A percentile compares a stretch with the other conserved stretches of the same genome.
Evolutionary conservation across 768 basidiomycete genomes (phyloP).

Genomic region (Hygrophorus pudorinus): DNA sequence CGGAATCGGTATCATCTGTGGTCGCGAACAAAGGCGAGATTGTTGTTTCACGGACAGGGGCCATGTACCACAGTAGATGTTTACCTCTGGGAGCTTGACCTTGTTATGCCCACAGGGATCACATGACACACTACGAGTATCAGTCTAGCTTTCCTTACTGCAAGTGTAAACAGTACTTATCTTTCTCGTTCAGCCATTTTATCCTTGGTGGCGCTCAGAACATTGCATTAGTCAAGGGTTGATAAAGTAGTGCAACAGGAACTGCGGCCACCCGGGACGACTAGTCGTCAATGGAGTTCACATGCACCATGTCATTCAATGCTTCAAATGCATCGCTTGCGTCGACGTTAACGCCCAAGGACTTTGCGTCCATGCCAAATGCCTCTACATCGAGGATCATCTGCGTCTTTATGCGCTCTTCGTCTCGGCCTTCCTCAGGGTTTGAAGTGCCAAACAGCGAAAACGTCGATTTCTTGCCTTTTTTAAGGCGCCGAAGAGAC

Average conservation of each 20-base stretch:
- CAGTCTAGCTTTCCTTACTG: too few species aligned
- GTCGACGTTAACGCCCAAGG: constrained; percentile 55
- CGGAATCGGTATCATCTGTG: background rate
- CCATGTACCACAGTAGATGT: constrained; percentile 45
- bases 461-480: constrained; percentile 69
- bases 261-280: constrained; percentile 4
- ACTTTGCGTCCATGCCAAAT: constrained; percentile 67
- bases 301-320: constrained; percentile 53
- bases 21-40: constrained; percentile 19
- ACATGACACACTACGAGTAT: too few species aligned
- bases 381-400: constrained; percentile 81
- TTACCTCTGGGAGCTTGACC: constrained; percentile 14
- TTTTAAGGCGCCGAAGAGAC: constrained; percentile 76
- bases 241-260: too few species aligned
- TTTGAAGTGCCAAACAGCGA: constrained; percentile 62
- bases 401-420: constrained; percentile 79
- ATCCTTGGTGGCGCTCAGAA: too few species aligned
- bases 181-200: too few species aligned
- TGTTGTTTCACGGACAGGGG: constrained; percentile 48
- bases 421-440: constrained; percentile 66
- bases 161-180: too few species aligned
- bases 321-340: constrained; percentile 41
- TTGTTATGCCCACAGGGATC: too few species aligned
- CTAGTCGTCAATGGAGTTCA: constrained; percentile 23
- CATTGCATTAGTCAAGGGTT: too few species aligned